Conservation (phyloP, 2,329 filamentous ascomycete species). For the Trichoderma asperellum region DNA sequence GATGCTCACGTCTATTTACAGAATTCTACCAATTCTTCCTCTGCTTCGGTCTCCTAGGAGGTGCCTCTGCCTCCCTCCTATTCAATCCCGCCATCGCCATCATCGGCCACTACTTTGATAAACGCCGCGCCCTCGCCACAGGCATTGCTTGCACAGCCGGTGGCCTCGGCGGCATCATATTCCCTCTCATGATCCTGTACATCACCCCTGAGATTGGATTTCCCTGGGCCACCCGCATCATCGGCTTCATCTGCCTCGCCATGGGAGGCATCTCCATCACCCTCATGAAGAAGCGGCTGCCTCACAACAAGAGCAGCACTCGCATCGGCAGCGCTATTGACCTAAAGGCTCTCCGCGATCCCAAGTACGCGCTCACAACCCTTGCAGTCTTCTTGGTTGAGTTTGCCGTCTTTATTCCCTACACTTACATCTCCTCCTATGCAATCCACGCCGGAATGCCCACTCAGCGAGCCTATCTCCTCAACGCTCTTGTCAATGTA, state of each 20-base stretch:
- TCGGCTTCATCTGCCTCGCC: slow-evolving; percentile 37
- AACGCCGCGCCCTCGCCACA: slow-evolving; percentile 67
- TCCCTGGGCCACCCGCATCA: slow-evolving; percentile 39
- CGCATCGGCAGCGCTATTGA: slow-evolving; percentile 51
- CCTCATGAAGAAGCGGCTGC: slow-evolving; percentile 50
- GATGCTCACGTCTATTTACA: slow-evolving; percentile 28
- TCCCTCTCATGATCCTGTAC: slow-evolving; percentile 43
- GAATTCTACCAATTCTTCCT: slow-evolving; percentile 74
- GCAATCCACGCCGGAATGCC: slow-evolving; percentile 59
- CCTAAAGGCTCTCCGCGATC: slow-evolving; percentile 54
- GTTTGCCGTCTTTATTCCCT: slow-evolving; percentile 66
- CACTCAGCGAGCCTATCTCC: slow-evolving; percentile 62
- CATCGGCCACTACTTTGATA: slow-evolving; percentile 70
- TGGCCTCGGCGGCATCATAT: slow-evolving; percentile 61
- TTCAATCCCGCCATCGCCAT: slow-evolving; percentile 70
- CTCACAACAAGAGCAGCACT: slow-evolving; percentile 45
- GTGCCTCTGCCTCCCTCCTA: slow-evolving; percentile 66
- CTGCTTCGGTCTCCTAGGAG: slow-evolving; percentile 68
- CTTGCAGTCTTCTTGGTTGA: slow-evolving; percentile 61
- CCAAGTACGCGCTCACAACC: slow-evolving; percentile 56
- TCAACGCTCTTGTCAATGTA: slow-evolving; percentile 71
- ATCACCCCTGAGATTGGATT: slow-evolving; percentile 38
- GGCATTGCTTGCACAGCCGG: slow-evolving; percentile 70
- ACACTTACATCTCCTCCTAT: slow-evolving; percentile 71
- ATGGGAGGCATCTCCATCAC: slow-evolving; percentile 38